Evolutionary conservation across 139 green algal genomes (phyloP).

Genomic region (Asterochloris erici): DNA sequence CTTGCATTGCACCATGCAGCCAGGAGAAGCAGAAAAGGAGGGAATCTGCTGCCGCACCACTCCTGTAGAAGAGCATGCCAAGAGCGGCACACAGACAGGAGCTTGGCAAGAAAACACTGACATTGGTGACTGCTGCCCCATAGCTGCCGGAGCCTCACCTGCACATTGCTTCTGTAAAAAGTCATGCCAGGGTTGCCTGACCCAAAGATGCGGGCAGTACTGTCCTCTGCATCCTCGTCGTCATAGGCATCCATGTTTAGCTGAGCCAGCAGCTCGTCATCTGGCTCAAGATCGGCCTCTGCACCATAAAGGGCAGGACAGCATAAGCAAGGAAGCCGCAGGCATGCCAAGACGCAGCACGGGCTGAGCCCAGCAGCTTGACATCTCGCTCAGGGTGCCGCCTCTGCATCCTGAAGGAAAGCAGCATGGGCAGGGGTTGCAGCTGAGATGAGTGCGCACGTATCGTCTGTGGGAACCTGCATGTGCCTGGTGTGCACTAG

Average conservation of each 20-base stretch:
- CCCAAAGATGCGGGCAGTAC: slow-evolving; percentile 24
- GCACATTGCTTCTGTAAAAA: slow-evolving; percentile 31
- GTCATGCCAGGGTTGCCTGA: slow-evolving; percentile 42
- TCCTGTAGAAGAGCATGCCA: no score
- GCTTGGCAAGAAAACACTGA: no score
- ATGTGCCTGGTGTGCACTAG: no score
- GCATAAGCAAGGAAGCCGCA: not conserved
- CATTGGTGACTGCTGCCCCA: not conserved
- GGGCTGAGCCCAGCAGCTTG: not conserved
- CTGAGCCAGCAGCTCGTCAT: slow-evolving; percentile 69
- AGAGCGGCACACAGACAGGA: no score
- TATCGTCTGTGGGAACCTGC: no score
- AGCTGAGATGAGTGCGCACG: no score
- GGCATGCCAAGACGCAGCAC: not conserved
- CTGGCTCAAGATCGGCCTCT: not conserved
- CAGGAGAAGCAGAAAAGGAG: no score
- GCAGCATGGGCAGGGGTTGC: not conserved
- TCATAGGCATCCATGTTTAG: slow-evolving; percentile 97
- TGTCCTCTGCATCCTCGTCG: slow-evolving; percentile 63
- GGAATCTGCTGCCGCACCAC: no score
- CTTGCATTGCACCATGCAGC: no score
- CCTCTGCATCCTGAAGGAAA: not conserved
- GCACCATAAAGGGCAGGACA: not conserved
- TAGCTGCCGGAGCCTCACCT: slow-evolving; percentile 5
- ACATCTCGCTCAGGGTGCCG: not conserved